phyloP scores from a whole-genome alignment of 192 early-diverging fungal species.

The Podila verticillata region DNA sequence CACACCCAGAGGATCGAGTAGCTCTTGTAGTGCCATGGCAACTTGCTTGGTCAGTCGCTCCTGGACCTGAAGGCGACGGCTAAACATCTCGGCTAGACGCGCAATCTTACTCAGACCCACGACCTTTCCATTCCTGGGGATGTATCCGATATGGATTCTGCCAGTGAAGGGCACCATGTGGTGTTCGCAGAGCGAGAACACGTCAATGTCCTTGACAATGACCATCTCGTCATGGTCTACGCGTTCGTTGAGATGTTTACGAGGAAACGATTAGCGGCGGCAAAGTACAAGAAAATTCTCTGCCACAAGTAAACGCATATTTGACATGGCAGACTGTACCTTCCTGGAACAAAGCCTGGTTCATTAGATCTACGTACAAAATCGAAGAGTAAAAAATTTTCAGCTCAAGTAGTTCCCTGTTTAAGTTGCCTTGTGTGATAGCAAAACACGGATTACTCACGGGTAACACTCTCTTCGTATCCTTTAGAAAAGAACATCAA shows the following conservation, averaged over 20 bases:
- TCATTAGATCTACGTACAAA: constrained; percentile 43
- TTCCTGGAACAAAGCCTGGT: constrained; percentile 51
- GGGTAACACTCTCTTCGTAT: constrained; percentile 89
- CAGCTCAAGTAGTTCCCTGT: not conserved
- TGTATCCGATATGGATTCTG: constrained; percentile 97
- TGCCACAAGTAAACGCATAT: too few species aligned
- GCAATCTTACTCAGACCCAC: constrained; percentile 98
- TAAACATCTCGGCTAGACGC: constrained; percentile 99
- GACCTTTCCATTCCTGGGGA: constrained; percentile 90
- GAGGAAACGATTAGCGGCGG: too few species aligned
- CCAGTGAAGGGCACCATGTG: constrained; percentile 99
- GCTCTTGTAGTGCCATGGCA: constrained; percentile 88
- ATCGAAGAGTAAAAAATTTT: not conserved
- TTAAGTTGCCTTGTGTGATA: not conserved
- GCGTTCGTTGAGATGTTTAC: not conserved
- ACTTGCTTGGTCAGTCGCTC: constrained; percentile 99
- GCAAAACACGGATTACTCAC: constrained; percentile 32
- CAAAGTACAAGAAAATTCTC: not conserved
- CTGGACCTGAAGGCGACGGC: constrained; percentile 95
- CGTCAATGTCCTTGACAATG: constrained; percentile 96
- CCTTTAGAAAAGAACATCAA: constrained; percentile 98
- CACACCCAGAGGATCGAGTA: constrained; percentile 94
- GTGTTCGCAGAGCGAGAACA: constrained; percentile 98
- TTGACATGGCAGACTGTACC: constrained; percentile 7
- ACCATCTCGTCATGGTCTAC: constrained; percentile 99